These are phyloP conservation scores for Paraleonurus japonicus DNA, from an alignment of 257 asterid species.

Conservation along the genomic window DNA sequence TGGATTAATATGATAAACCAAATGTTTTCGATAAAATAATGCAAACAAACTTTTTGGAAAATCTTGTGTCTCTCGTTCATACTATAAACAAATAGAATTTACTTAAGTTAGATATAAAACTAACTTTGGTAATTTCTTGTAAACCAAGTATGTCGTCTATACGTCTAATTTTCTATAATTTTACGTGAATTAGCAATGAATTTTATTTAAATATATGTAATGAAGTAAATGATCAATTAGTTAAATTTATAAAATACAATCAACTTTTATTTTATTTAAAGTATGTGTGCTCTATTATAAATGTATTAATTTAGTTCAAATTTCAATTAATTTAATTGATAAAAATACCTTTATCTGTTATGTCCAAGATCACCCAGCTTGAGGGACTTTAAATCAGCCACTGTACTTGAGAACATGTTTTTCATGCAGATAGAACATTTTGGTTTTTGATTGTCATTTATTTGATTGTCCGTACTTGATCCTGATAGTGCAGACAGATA, in stretches of 20 bases:
- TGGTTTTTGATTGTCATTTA: background rate
- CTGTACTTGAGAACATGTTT: background rate
- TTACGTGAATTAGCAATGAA: no score
- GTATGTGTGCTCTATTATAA: background rate
- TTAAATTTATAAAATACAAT: background rate
- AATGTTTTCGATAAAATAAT: background rate
- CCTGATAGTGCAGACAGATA: background rate
- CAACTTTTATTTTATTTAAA: background rate
- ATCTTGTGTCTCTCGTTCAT: background rate
- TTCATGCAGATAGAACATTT: background rate
- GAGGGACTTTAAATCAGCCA: background rate
- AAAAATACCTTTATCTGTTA: no score
- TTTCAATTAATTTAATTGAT: no score
- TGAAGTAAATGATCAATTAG: background rate
- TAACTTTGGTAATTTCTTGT: background rate
- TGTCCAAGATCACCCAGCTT: background rate
- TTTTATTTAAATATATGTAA: background rate
- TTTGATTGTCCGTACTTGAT: background rate
- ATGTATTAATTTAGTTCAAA: no score
- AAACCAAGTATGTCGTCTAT: background rate
- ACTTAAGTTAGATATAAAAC: background rate
- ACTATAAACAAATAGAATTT: background rate
- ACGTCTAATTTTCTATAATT: no score
- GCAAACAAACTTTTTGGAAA: no score
- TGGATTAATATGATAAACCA: background rate